Conservation (phyloP, 495 filamentous ascomycete genomes). For the Astrothelium subdiscretum region DNA sequence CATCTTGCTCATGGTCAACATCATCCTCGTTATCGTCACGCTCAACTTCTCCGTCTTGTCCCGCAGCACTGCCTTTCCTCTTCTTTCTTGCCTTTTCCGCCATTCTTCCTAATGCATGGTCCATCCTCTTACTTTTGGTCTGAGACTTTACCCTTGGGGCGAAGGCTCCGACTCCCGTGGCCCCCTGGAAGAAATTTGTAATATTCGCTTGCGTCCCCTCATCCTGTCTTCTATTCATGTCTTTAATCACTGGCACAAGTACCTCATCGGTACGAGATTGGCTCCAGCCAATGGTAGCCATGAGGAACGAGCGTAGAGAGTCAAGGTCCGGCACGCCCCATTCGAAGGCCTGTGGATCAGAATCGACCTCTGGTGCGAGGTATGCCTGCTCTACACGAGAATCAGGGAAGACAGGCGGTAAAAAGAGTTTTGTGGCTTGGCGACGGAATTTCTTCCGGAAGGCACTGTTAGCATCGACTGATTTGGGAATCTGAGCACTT, state of each 20-base stretch:
- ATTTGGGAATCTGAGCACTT: slow-evolving; percentile 37
- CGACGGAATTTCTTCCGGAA: slow-evolving; percentile 72
- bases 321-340: slow-evolving; percentile 95
- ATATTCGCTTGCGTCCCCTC: slow-evolving; percentile 96
- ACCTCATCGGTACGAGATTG: slow-evolving; percentile 88
- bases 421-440: slow-evolving; percentile 71
- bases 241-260: slow-evolving; percentile 81
- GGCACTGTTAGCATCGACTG: slow-evolving; percentile 38
- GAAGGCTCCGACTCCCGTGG: slow-evolving; percentile 51
- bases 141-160: slow-evolving; percentile 55
- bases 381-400: slow-evolving; percentile 69
- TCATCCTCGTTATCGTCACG: neutral
- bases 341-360: slow-evolving; percentile 63
- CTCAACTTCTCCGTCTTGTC: neutral
- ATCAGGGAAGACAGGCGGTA: slow-evolving; percentile 68
- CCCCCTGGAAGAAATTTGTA: slow-evolving; percentile 69
- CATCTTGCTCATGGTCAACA: neutral
- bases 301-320: slow-evolving; percentile 71
- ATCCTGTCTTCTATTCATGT: slow-evolving; percentile 76
- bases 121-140: slow-evolving; percentile 69
- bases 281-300: slow-evolving; percentile 88
- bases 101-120: slow-evolving; percentile 63
- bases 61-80: neutral
- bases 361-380: slow-evolving; percentile 72
- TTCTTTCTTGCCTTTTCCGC: slow-evolving; percentile 39